Evolutionary conservation across 1,284 basidiomycete species (phyloP).

Genomic region (Rhodotorula sp.): DNA sequence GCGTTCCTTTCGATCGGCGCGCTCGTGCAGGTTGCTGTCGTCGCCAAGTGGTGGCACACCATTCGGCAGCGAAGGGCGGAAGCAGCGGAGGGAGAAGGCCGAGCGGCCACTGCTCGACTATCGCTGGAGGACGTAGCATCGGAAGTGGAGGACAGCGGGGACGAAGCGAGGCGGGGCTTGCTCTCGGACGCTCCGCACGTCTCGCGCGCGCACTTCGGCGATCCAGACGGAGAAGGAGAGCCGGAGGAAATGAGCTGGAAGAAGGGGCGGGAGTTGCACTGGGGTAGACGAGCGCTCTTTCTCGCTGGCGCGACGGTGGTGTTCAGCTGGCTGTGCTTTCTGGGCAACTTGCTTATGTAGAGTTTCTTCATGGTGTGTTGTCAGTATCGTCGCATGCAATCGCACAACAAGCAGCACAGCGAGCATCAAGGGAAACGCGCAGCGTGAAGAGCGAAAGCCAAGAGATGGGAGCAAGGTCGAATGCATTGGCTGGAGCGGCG

Average conservation of each 20-base stretch:
- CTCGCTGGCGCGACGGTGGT: neutral
- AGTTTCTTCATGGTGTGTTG: no score
- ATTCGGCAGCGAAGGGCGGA: conserved; percentile 1
- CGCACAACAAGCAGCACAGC: no score
- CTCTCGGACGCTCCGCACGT: neutral
- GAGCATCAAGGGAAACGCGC: no score
- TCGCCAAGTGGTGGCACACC: conserved; percentile 7
- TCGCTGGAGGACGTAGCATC: neutral
- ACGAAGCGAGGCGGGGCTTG: neutral
- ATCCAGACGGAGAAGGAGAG: neutral
- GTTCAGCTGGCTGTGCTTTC: conserved; percentile 9
- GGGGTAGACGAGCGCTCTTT: conserved; percentile 1
- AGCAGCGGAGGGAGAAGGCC: neutral
- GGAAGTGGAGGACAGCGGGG: neutral
- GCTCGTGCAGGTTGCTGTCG: conserved; percentile 14
- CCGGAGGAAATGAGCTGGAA: neutral
- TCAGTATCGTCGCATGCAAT: no score
- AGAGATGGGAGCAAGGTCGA: no score
- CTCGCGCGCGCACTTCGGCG: neutral
- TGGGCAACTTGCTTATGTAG: conserved; percentile 5
- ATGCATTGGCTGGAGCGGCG: no score
- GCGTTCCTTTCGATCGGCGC: conserved; percentile 1
- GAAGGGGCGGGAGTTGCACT: neutral
- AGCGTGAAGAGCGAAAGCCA: no score
- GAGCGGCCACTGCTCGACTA: no score